Evolutionary conservation across 768 basidiomycete genomes (phyloP).

Genomic region (Asterophora parasitica): DNA sequence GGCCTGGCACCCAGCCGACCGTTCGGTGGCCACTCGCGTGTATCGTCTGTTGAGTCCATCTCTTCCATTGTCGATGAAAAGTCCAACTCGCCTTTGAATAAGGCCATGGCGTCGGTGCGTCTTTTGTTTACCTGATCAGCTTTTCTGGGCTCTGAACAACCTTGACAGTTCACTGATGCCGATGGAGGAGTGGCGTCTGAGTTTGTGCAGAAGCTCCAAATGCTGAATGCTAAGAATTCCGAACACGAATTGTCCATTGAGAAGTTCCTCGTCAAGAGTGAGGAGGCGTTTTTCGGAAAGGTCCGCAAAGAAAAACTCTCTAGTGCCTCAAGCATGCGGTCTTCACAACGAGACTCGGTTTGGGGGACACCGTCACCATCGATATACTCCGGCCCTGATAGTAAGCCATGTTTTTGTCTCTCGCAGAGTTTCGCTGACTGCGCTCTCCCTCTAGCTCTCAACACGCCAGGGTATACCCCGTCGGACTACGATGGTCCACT

Average conservation of each 20-base stretch:
- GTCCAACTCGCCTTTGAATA: slow-evolving; percentile 85
- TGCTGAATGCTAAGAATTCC: slow-evolving; percentile 79
- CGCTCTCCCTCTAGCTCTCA: slow-evolving; percentile 36
- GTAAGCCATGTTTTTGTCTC: slow-evolving; percentile 39
- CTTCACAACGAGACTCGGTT: slow-evolving; percentile 74
- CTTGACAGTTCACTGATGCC: slow-evolving; percentile 80
- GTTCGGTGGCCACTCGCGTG: slow-evolving; percentile 76
- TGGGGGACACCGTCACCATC: slow-evolving; percentile 72
- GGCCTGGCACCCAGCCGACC: slow-evolving; percentile 57
- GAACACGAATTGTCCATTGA: slow-evolving; percentile 91
- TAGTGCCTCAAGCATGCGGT: slow-evolving; percentile 73
- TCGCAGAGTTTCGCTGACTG: slow-evolving; percentile 2
- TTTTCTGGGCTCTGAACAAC: slow-evolving; percentile 6
- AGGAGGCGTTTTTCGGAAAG: slow-evolving; percentile 89
- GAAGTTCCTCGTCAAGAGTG: slow-evolving; percentile 84
- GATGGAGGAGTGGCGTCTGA: slow-evolving; percentile 89
- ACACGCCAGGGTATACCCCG: slow-evolving; percentile 42
- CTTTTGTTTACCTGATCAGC: not conserved
- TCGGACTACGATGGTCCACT: slow-evolving; percentile 41
- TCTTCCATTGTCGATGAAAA: slow-evolving; percentile 91
- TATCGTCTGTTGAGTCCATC: slow-evolving; percentile 87
- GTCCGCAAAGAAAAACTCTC: slow-evolving; percentile 86
- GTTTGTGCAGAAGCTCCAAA: slow-evolving; percentile 82
- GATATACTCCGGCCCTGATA: slow-evolving; percentile 68
- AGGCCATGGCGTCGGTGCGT: slow-evolving; percentile 82